Conservation (phyloP, 2,329 filamentous ascomycete species). For the Colletotrichum lupini region DNA sequence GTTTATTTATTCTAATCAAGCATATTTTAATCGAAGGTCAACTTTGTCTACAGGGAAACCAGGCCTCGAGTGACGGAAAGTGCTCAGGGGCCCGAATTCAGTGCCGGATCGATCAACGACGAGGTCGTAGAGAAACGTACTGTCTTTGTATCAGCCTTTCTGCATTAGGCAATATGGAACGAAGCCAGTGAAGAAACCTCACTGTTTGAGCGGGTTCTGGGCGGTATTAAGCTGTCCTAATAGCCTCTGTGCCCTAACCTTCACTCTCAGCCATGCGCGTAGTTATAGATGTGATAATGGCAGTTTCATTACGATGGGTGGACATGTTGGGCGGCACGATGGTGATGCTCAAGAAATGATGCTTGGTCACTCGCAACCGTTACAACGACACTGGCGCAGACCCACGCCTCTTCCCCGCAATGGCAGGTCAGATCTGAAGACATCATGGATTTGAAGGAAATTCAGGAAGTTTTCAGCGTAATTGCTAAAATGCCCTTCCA, state of each 20-base stretch:
- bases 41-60: no score
- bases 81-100: neutral
- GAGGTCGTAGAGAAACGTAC: neutral
- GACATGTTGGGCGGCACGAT: no score
- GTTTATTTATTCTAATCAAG: no score
- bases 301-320: no score
- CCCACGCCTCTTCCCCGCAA: neutral
- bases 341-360: neutral
- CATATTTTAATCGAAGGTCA: no score
- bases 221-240: neutral
- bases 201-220: no score
- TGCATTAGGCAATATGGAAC: neutral
- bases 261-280: neutral
- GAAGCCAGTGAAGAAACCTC: no score
- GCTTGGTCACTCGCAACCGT: neutral
- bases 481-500: neutral
- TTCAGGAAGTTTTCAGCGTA: neutral
- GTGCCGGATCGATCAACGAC: neutral
- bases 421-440: neutral
- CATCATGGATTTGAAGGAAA: neutral
- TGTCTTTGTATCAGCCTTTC: neutral
- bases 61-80: no score
- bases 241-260: neutral
- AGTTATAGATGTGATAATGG: neutral
- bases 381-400: neutral